Conservation (phyloP, 164 flowering plant species). For the Vitis rupestris region DNA sequence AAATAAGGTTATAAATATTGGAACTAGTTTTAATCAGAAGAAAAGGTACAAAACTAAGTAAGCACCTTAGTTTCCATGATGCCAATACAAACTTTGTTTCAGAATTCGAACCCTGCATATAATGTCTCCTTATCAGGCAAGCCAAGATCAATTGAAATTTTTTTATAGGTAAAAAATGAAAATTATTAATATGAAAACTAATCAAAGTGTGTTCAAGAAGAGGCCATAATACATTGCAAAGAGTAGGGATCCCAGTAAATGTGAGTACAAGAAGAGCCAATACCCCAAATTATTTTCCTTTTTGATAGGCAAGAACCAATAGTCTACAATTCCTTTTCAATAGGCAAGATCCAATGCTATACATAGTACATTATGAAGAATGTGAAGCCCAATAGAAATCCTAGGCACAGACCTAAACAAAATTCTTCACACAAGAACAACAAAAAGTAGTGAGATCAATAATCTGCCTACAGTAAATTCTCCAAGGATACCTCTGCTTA, state of each 20-base stretch:
- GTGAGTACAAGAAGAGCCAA: background rate
- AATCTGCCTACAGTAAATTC: background rate
- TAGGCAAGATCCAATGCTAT: too few species aligned
- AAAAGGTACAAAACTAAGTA: background rate
- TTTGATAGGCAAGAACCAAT: too few species aligned
- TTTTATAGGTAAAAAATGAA: background rate
- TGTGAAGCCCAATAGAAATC: background rate
- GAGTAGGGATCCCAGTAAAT: background rate
- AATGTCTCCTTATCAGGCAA: background rate
- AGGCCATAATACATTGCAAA: too few species aligned
- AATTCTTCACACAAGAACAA: background rate
- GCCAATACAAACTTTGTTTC: slow-evolving; percentile 47
- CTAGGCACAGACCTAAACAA: background rate
- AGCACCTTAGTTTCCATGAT: slow-evolving; percentile 74
- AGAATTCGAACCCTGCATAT: slow-evolving; percentile 42
- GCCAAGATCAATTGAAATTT: background rate
- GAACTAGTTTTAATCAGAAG: slow-evolving; percentile 3
- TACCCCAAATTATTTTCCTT: background rate
- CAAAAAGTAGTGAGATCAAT: background rate
- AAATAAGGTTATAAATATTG: background rate
- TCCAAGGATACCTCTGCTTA: too few species aligned
- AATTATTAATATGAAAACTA: background rate
- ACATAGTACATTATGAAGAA: background rate
- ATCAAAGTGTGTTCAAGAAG: too few species aligned
- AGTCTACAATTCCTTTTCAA: too few species aligned